Evolutionary conservation across 352 stramenopile genomes (phyloP).

Genomic region (Phytophthora hibernalis): DNA sequence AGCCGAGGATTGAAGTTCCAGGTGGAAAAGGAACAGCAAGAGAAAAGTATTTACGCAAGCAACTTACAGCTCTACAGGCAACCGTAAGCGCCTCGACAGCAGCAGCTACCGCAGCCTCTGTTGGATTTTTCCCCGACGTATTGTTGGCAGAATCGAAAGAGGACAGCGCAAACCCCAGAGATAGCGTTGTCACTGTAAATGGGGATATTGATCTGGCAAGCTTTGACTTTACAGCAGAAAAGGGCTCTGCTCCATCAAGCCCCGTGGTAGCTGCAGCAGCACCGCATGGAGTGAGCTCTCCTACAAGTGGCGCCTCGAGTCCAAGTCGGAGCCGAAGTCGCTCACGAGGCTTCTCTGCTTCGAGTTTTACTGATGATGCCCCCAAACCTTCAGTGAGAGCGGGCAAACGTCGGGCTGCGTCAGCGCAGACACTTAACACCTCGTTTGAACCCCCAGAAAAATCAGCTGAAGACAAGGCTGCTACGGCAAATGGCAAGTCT

Average conservation of each 20-base stretch:
- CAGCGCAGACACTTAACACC: conserved; percentile 41
- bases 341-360: conserved; percentile 42
- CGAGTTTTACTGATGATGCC: conserved; percentile 38
- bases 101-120: conserved; percentile 32
- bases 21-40: conserved; percentile 75
- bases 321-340: conserved; percentile 33
- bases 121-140: conserved; percentile 38
- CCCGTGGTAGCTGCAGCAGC: conserved; percentile 11
- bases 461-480: conserved; percentile 42
- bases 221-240: conserved; percentile 62
- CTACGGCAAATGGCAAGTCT: conserved; percentile 30
- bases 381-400: conserved; percentile 35
- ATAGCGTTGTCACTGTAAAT: conserved; percentile 45
- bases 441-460: conserved; percentile 36
- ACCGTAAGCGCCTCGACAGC: conserved; percentile 31
- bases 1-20: conserved; percentile 72
- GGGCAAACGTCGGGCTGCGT: conserved; percentile 45
- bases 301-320: conserved; percentile 27
- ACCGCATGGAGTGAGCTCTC: conserved; percentile 6
- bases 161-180: conserved; percentile 40
- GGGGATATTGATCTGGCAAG: conserved; percentile 63
- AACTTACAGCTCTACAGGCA: conserved; percentile 54
- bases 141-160: conserved; percentile 12
- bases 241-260: conserved; percentile 18
- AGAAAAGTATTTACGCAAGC: conserved; percentile 83